Evolutionary conservation across 495 filamentous ascomycete species (phyloP), one percentile per base, ranked within the genome.

Genomic region (Clohesyomyces aquaticus): DNA sequence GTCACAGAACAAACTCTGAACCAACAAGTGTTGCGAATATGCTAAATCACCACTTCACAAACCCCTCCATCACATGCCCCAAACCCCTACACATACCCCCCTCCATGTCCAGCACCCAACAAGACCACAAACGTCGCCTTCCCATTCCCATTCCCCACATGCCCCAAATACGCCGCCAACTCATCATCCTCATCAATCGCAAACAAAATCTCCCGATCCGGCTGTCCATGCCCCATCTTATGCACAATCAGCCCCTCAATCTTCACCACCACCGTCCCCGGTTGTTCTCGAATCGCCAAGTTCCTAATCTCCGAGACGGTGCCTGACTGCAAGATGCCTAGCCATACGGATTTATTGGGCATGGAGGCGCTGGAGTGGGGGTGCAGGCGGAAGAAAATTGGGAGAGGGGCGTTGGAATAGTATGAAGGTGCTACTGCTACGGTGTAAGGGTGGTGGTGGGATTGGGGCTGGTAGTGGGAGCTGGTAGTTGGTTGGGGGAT

Each of bases 101-200:
- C 52, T 8, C 52, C 32, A 10, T 55, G 52, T 42, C 16, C 29
- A 18, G 46, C 14, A 28, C 35, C 66, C 9, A 77, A 55, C 65
- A 58, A 68, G 53, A 90, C 82, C n/a, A 80, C 72, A 74, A 93
- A 89, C 10, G 79, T 85, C 2, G 85, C 83, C 73, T 89, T 90
- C 60, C 82, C 80, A 8, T 80, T 86, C 57, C 80, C 73, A 22
- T 28, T 47, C 9, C 23, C 60, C 3, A 87, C 79, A 72, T 88
- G 85, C 43, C 75, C 76, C 63, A 93, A 68, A 75, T 90, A 93
- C 1, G 83, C 85, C 58, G 83, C 83, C 53, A 93, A 67, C 74
- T 91, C 88, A 46, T 83, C 83, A 68, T 91, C 88, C 28, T 85
- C 79, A 55, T 86, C 85, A 67, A 93, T 85, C 27, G 76, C 70